A percentile compares a stretch with the other conserved stretches of the same genome.
phyloP scores from a whole-genome alignment of 2,329 filamentous ascomycete species.

The Aureobasidium sp. region DNA sequence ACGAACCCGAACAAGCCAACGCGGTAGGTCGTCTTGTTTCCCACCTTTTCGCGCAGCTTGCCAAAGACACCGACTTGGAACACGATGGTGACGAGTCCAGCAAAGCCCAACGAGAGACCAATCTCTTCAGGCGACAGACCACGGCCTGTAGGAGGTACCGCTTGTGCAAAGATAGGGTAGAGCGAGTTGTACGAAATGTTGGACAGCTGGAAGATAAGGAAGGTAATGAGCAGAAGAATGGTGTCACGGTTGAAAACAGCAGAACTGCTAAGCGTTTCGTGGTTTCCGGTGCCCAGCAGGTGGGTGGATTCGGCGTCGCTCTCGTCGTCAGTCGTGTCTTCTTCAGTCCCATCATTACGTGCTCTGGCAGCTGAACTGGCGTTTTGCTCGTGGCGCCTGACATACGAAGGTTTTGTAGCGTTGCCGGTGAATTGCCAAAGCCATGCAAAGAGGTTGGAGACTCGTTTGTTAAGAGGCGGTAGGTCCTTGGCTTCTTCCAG shows the following conservation, averaged over 20 bases:
- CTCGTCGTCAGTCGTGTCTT: slow-evolving; percentile 34
- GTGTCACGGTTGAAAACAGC: slow-evolving; percentile 74
- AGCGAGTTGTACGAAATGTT: slow-evolving; percentile 95
- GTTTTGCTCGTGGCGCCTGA: slow-evolving; percentile 33
- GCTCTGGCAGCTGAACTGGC: slow-evolving; percentile 18
- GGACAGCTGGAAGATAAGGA: slow-evolving; percentile 85
- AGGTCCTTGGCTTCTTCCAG: slow-evolving; percentile 59
- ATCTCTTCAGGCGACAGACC: slow-evolving; percentile 70
- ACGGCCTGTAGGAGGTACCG: slow-evolving; percentile 67
- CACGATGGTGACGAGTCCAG: slow-evolving; percentile 75
- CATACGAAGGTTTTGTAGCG: slow-evolving; percentile 49
- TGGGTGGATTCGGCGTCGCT: slow-evolving; percentile 27
- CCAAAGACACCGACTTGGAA: slow-evolving; percentile 88
- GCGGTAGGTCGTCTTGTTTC: slow-evolving; percentile 80
- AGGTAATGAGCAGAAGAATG: slow-evolving; percentile 71
- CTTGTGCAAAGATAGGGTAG: slow-evolving; percentile 86
- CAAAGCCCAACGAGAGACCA: slow-evolving; percentile 75
- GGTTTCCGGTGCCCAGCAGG: slow-evolving; percentile 20
- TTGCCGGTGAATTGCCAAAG: slow-evolving; percentile 62
- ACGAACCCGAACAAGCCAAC: slow-evolving; percentile 72
- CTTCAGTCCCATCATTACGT: slow-evolving; percentile 24
- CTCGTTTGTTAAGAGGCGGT: slow-evolving; percentile 52
- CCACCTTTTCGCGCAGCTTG: slow-evolving; percentile 66
- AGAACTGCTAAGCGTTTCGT: slow-evolving; percentile 46
- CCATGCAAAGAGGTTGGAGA: slow-evolving; percentile 58